phyloP scores from a whole-genome alignment of 1,284 basidiomycete species.

The Wallemia mellicola region DNA sequence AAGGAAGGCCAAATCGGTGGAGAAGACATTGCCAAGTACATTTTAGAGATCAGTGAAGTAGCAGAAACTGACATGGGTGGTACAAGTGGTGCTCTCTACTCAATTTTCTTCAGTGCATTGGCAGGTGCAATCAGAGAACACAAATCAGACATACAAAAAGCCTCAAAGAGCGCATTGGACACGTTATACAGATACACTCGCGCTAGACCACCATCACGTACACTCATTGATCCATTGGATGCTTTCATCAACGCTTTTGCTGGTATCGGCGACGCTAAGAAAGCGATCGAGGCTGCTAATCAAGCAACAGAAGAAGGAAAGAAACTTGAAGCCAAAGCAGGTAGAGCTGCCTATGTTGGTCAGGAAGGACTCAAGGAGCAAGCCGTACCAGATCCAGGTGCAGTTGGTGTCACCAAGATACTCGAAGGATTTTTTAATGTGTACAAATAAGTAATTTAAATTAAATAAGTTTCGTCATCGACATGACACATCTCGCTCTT shows the following conservation, averaged over 20 bases:
- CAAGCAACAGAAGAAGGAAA: slow-evolving; percentile 42
- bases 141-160: slow-evolving; percentile 18
- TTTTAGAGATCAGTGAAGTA: slow-evolving; percentile 38
- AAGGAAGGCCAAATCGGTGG: slow-evolving; percentile 22
- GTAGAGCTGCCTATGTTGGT: slow-evolving; percentile 63
- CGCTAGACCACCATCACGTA: slow-evolving; percentile 63
- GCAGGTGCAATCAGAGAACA: slow-evolving; percentile 17
- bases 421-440: slow-evolving; percentile 22
- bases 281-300: slow-evolving; percentile 31
- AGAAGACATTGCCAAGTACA: slow-evolving; percentile 28
- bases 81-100: slow-evolving; percentile 68
- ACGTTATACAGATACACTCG: slow-evolving; percentile 62
- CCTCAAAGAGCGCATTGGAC: slow-evolving; percentile 29
- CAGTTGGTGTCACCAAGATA: slow-evolving; percentile 57
- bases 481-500: no score
- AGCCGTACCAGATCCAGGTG: slow-evolving; percentile 56
- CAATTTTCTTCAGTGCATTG: slow-evolving; percentile 61
- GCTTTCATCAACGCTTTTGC: slow-evolving; percentile 35
- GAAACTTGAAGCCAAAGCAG: slow-evolving; percentile 51
- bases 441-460: neutral
- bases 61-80: slow-evolving; percentile 73
- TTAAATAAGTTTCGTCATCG: no score
- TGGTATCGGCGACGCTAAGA: slow-evolving; percentile 17
- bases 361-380: slow-evolving; percentile 35
- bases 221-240: slow-evolving; percentile 65